phyloP scores from a whole-genome alignment of 306 rosid species.

The Rubus idaeus region DNA sequence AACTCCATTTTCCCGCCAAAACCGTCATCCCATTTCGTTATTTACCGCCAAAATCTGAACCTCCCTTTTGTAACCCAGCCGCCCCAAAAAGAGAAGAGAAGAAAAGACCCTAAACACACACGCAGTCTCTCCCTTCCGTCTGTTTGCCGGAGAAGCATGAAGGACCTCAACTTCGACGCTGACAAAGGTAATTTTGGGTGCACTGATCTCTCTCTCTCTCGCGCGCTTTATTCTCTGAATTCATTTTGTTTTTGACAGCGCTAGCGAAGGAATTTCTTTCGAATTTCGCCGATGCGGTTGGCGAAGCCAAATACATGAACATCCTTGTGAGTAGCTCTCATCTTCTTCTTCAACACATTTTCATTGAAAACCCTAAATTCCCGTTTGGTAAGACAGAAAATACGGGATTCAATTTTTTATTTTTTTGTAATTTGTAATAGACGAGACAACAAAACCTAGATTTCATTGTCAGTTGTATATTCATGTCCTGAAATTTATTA shows the following conservation, averaged over 20 bases:
- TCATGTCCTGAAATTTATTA: too few species aligned
- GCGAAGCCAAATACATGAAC: conserved; percentile 71
- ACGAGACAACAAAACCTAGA: neutral
- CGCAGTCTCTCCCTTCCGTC: too few species aligned
- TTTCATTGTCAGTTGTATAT: too few species aligned
- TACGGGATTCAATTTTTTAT: neutral
- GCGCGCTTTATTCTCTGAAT: neutral
- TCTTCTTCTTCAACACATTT: neutral
- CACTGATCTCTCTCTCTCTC: neutral
- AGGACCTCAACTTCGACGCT: conserved; percentile 51
- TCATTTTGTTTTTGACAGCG: conserved; percentile 33
- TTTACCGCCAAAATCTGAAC: conserved; percentile 61
- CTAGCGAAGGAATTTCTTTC: conserved; percentile 79
- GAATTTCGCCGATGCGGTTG: conserved; percentile 64
- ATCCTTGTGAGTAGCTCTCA: conserved; percentile 52
- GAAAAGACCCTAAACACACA: too few species aligned
- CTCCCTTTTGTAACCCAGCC: neutral
- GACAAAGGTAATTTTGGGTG: conserved; percentile 60
- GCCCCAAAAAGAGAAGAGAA: neutral
- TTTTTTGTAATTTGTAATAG: neutral
- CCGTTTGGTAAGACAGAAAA: conserved; percentile 14
- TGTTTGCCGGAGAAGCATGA: conserved; percentile 33
- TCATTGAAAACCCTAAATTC: conserved; percentile 14
- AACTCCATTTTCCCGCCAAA: conserved; percentile 83
- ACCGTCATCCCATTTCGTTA: conserved; percentile 3